Evolutionary conservation across 805 yeast genomes (phyloP), one percentile per base, ranked within the genome.

Genomic region (Saturnispora bothae): DNA sequence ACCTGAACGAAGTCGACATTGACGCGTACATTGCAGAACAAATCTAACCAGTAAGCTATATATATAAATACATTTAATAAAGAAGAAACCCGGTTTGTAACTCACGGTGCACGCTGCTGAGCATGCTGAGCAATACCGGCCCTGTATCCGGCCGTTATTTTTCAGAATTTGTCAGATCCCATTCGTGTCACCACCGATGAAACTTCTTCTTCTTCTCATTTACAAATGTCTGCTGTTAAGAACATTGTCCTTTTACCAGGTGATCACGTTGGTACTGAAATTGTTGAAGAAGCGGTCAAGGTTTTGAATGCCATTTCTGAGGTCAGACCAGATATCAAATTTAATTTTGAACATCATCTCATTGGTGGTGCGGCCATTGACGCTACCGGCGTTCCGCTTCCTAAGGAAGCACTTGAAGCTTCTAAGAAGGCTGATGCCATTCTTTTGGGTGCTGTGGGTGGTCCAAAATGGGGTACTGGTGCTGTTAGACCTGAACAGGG

Each of bases 391-490:
- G 78, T 59, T 36, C 96, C 98, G 42, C 68, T 92, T 47, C 82
- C 96, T 13, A 94, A 82, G 43, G 89, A 70, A 41, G 72, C 96
- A 3, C 68, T 92, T 34, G 82, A 65, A 33, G 86, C 95, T 8
- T 73, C 96, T 27, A 86, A 84, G 62, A 64, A 65, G 32, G 80
- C 97, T 1, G 94, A 89, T 57, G 98, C 97, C 19, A 95, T 92
- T n/a, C 66, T 92, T 48, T 69, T 92, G 41, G 98, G 98, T 48
- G 96, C 98, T 7, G 98, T 92, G 25, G 98, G 98, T 46, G 98
- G 98, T 25, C 98, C 98, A 44, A 92, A 92, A 65, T 92, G 98
- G 98, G 97, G 97, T 27, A 83, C 96, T 20, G 96, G 96, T 36
- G 56, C 71, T 10, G 97, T 89, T 33, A 78, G 98, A 66, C 98